Evolutionary conservation across 441 rosid genomes (phyloP), one percentile per base, ranked within the genome.

Genomic region (Geranium incanum): DNA sequence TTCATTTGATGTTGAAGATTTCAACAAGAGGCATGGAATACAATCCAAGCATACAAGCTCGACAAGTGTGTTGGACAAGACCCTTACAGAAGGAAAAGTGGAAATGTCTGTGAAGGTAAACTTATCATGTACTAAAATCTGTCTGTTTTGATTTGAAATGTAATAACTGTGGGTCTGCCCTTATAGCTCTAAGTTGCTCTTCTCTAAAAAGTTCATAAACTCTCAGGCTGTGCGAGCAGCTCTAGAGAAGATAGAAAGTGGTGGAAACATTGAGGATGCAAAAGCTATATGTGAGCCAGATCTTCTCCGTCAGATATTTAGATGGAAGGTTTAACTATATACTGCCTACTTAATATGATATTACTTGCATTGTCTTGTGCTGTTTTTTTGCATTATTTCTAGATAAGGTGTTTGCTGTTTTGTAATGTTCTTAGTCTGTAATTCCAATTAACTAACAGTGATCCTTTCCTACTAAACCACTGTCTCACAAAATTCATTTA

Each of bases 171-270:
- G 12, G 66, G 36, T 19, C 36, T 23, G 36, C 36, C 36, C 66
- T 62, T 57, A 5, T 3, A 16, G 21, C 18, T 57, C 13, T 21
- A 21, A 21, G 36, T 23, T 62, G 33, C 28, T 62, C 37, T 18
- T 59, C 28, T 18, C 18, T 63, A 16, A 12, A 57, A 23, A 75
- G 65, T 68, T 72, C 59, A 62, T 4, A n/a, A 19, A n/a, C 71
- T 41, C 70, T 62, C 83, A 95, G 99, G 99, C 97, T 80, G 77
- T 87, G 77, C 85, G 83, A 78, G 80, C 93, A 76, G 99, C 99
- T 63, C 77, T 86, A 52, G 80, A 83, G 84, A 89, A 78, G 85
- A 80, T 90, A 38, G 93, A 89, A 70, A 80, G 80, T 70, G 92
- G 90, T 66, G 81, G 81, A 73, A 83, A 80, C 77, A 81, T 80